Base-by-base conservation (phyloP, 768 basidiomycete species). In the Sutorius australiensis region DNA sequence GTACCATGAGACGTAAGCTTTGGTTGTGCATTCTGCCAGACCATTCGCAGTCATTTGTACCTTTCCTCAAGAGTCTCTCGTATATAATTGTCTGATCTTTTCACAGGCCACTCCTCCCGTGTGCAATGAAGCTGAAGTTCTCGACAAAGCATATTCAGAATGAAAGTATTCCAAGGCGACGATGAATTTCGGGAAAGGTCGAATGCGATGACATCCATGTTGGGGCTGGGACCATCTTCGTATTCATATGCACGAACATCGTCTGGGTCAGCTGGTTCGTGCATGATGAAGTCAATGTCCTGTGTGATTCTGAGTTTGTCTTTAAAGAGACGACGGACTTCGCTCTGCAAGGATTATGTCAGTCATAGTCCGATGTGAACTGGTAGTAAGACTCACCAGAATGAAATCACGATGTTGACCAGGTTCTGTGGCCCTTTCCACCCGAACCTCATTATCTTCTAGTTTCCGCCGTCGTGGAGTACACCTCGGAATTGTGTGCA, bases 241-340 rank as follows among this genome's bases (percentile, higher is more conserved):
- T 56, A 44, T 32, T 53, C 12, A 21, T 53, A 59, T 3, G 33
- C 45, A 19, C 48, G 41, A 6, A 56, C 46, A 19, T 57, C 49
- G 3, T 38, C 38, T 5, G 9, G 24, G 11, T 27, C 10, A 2
- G 52, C 52, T 3, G 42, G 19, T 1, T 48, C 1, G 27, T 57
- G 48, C 0, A 19, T 27, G 1, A 57, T 51, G 28, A 60, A 48
- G 40, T 57, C 34, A 2, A 19, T 3, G 5, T 60, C 52, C 16
- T 59, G 55, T 9, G 42, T 27, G 21, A 54, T 57, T 4, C 39
- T 30, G 2, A 56, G 38, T 32, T 3, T 38, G 13, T 57, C 58
- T 21, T 59, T 59, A 41, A 59, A 59, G 10, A 57, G 38, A 3
- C 13, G 43, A 31, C 13, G 31, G 24, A 58, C 50, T 44, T 59